Evolutionary conservation across 78 protist genomes (phyloP).

Genomic region (Trichosphaerium sp.): DNA sequence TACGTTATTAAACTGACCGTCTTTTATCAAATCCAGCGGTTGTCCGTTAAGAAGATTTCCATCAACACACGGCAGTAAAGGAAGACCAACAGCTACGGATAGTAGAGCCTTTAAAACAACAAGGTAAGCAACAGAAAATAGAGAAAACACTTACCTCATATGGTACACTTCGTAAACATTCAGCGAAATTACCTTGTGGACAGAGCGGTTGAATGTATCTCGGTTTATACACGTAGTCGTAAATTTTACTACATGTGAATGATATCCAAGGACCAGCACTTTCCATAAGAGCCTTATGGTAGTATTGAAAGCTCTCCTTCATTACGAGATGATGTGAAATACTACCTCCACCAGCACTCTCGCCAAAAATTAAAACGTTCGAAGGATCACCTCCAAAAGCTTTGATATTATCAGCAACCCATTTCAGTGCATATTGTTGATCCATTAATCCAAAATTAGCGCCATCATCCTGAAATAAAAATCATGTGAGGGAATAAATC

Average conservation of each 20-base stretch:
- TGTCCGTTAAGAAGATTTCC: background rate
- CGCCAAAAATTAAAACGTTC: conserved; percentile 21
- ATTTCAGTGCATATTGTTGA: conserved; percentile 26
- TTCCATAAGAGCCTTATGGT: conserved; percentile 1
- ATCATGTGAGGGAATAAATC: background rate
- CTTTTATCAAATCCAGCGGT: background rate
- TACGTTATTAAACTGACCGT: background rate
- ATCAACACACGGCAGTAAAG: conserved; percentile 14
- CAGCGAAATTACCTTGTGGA: too few relatives aligned
- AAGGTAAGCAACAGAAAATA: too few relatives aligned
- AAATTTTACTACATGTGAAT: too few relatives aligned
- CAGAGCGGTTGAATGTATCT: too few relatives aligned
- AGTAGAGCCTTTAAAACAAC: too few relatives aligned
- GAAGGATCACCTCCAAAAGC: conserved; percentile 36
- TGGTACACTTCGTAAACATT: too few relatives aligned
- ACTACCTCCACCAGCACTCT: conserved; percentile 27
- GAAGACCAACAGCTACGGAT: too few relatives aligned
- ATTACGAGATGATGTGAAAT: background rate
- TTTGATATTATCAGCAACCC: conserved; percentile 28
- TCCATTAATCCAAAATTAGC: conserved; percentile 32
- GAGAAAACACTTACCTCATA: too few relatives aligned
- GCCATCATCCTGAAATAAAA: background rate
- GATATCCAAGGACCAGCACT: too few relatives aligned
- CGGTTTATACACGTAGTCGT: too few relatives aligned
- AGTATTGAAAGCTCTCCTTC: background rate